Conservation (phyloP, 2,329 filamentous ascomycete species). For the Beauveria pseudobassiana region DNA sequence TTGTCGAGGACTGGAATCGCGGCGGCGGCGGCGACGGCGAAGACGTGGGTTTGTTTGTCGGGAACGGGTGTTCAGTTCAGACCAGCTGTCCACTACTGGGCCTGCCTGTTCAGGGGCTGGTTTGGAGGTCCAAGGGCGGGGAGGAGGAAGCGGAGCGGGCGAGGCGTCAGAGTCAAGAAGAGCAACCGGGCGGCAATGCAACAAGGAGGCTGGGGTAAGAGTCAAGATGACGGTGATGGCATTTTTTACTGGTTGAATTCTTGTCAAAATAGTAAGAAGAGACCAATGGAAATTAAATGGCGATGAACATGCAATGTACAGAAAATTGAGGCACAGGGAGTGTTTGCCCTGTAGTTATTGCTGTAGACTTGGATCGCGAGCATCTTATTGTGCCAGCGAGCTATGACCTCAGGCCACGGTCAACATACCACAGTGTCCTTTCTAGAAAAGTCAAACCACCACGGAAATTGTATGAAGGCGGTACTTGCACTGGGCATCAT, state of each 20-base stretch:
- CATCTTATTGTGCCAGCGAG: neutral
- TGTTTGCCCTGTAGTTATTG: too few species aligned
- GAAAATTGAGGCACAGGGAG: neutral
- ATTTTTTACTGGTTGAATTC: neutral
- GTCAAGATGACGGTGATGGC: neutral
- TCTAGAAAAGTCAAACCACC: constrained; percentile 11
- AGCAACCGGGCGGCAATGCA: neutral
- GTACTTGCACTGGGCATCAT: neutral
- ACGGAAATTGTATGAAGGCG: neutral
- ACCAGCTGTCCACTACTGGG: constrained; percentile 12
- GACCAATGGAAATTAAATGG: too few species aligned
- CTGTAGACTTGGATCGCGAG: neutral
- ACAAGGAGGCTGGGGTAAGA: constrained; percentile 4
- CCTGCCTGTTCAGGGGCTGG: neutral
- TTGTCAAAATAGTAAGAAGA: too few species aligned
- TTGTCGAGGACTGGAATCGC: neutral
- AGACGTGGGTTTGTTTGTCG: neutral
- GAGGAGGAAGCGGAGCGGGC: neutral
- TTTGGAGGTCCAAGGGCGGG: neutral
- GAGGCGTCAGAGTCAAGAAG: neutral
- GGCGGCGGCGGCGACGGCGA: neutral
- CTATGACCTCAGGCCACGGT: constrained; percentile 23
- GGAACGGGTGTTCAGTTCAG: neutral
- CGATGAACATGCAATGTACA: too few species aligned
- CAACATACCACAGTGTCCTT: constrained; percentile 31